A percentile compares a stretch with the other conserved stretches of the same genome.
Evolutionary conservation across 352 stramenopile species (phyloP).

Genomic region (Globisporangium barbulae): DNA sequence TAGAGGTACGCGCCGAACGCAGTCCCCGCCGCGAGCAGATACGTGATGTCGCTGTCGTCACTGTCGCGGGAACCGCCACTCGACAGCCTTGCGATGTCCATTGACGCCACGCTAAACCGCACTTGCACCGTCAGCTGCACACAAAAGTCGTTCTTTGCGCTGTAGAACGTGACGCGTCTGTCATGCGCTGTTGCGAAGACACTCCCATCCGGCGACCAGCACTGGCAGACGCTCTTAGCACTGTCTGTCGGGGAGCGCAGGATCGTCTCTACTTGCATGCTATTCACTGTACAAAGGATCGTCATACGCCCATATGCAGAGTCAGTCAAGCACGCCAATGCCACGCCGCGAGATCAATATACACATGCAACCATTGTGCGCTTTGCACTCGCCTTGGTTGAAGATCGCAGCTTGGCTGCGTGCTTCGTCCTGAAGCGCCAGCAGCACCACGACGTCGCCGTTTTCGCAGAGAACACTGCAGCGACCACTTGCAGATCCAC

Average conservation of each 20-base stretch:
- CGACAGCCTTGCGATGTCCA: conserved; percentile 24
- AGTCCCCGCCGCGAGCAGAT: conserved; percentile 30
- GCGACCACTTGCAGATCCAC: not conserved
- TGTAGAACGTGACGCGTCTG: conserved; percentile 32
- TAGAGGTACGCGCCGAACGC: conserved; percentile 35
- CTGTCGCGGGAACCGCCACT: not conserved
- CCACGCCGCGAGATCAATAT: not conserved
- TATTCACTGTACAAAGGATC: not conserved
- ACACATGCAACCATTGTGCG: not conserved
- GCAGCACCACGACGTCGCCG: conserved; percentile 51
- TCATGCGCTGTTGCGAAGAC: conserved; percentile 34
- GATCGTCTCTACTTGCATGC: conserved; percentile 32
- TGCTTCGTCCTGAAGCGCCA: not conserved
- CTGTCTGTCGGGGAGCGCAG: conserved; percentile 19
- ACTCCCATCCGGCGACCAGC: conserved; percentile 35
- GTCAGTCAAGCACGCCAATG: not conserved
- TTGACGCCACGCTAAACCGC: conserved; percentile 30
- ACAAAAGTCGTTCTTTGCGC: conserved; percentile 14
- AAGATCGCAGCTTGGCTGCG: not conserved
- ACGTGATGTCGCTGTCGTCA: not conserved
- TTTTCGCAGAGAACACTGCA: conserved; percentile 52
- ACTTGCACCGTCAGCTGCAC: conserved; percentile 17
- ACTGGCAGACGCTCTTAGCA: conserved; percentile 45
- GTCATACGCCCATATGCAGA: not conserved
- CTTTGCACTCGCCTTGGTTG: not conserved